These are phyloP conservation scores for Globisporangium mamillatum DNA, from an alignment of 352 stramenopile species.

Conservation along the genomic window DNA sequence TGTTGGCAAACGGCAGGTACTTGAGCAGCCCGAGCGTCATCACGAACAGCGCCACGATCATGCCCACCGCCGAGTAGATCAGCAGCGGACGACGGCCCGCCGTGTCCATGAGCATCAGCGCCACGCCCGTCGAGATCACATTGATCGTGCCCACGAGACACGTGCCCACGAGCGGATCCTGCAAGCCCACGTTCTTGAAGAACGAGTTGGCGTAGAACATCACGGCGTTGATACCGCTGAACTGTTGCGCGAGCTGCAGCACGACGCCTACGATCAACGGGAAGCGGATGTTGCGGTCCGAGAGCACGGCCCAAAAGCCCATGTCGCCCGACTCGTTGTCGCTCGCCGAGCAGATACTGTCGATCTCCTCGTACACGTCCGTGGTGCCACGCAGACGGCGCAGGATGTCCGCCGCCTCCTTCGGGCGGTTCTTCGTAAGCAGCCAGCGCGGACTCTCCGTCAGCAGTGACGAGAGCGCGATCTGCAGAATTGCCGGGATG, in stretches of 20 bases:
- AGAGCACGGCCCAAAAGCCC: conserved; percentile 65
- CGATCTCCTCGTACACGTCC: conserved; percentile 79
- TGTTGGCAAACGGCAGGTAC: conserved; percentile 58
- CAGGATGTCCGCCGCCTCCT: conserved; percentile 70
- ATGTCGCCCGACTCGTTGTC: conserved; percentile 68
- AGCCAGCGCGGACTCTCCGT: conserved; percentile 72
- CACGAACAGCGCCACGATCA: conserved; percentile 67
- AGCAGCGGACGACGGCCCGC: conserved; percentile 60
- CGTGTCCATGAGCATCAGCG: conserved; percentile 74
- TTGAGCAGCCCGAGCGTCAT: conserved; percentile 68
- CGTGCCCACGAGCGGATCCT: conserved; percentile 62
- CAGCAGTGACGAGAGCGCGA: conserved; percentile 56
- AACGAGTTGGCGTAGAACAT: conserved; percentile 83
- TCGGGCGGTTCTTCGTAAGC: conserved; percentile 68
- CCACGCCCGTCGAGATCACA: conserved; percentile 68
- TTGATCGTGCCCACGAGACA: conserved; percentile 69
- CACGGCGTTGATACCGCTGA: conserved; percentile 74
- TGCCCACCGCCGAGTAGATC: conserved; percentile 65
- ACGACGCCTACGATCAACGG: conserved; percentile 56
- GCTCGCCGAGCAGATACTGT: conserved; percentile 77
- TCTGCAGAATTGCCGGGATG: conserved; percentile 59
- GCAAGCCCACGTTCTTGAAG: conserved; percentile 66
- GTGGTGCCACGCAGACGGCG: conserved; percentile 61
- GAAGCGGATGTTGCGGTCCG: conserved; percentile 60
- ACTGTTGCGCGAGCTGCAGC: conserved; percentile 67